Evolutionary conservation across 1,284 basidiomycete genomes (phyloP).

Genomic region (Meripilus lineatus): DNA sequence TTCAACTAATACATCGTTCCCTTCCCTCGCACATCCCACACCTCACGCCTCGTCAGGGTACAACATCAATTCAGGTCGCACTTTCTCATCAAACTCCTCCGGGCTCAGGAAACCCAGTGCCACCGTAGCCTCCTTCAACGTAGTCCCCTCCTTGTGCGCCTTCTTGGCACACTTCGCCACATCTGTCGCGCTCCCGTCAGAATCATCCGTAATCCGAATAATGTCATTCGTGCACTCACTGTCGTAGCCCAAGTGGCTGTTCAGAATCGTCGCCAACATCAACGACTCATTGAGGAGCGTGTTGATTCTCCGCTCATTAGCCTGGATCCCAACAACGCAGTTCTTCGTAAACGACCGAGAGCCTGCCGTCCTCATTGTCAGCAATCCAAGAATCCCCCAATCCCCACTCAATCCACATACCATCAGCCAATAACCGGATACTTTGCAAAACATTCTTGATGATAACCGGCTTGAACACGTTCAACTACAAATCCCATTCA

Average conservation of each 20-base stretch:
- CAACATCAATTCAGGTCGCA: conserved; percentile 90
- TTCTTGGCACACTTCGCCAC: conserved; percentile 99
- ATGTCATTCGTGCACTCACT: conserved; percentile 52
- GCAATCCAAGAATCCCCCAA: conserved; percentile 1
- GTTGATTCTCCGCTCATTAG: conserved; percentile 92
- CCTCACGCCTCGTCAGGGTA: conserved; percentile 58
- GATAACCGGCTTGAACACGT: conserved; percentile 99
- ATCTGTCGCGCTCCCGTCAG: conserved; percentile 43
- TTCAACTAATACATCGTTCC: neutral
- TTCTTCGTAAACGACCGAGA: conserved; percentile 93
- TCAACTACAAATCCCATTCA: conserved; percentile 52
- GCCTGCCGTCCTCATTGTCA: conserved; percentile 40
- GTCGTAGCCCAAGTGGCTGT: conserved; percentile 92
- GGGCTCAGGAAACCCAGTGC: conserved; percentile 80
- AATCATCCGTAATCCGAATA: conserved; percentile 7
- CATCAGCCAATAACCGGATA: conserved; percentile 91
- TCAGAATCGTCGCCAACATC: conserved; percentile 95
- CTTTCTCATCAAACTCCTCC: conserved; percentile 95
- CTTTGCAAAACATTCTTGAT: conserved; percentile 97
- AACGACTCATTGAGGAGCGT: conserved; percentile 90
- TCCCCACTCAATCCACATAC: conserved; percentile 33
- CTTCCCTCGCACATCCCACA: neutral
- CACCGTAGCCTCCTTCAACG: conserved; percentile 93
- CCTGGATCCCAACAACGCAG: conserved; percentile 94
- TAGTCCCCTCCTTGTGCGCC: conserved; percentile 97